Evolutionary conservation across 371 early-diverging fungal species (phyloP).

Genomic region (Apophysomyces ossiformis): DNA sequence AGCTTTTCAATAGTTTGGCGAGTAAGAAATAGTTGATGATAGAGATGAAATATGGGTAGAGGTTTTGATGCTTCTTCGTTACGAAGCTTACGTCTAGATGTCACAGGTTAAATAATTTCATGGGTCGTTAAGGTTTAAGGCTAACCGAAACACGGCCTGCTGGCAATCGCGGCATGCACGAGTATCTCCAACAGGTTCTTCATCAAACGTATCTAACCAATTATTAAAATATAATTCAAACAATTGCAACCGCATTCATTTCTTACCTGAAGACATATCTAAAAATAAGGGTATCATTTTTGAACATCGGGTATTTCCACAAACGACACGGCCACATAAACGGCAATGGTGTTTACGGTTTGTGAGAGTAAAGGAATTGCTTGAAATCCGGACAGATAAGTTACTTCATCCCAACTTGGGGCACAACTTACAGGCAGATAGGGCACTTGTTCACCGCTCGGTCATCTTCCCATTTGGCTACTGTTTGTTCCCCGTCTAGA

Average conservation of each 20-base stretch:
- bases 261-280: constrained; percentile 59
- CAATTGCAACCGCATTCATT: too few relatives aligned
- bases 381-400: constrained; percentile 11
- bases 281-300: constrained; percentile 59
- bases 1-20: constrained; percentile 57
- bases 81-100: constrained; percentile 42
- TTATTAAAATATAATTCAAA: neutral
- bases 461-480: constrained; percentile 74
- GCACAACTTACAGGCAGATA: constrained; percentile 56
- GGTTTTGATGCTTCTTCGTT: constrained; percentile 50
- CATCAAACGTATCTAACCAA: constrained; percentile 45
- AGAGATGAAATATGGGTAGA: constrained; percentile 51
- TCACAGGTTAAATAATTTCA: neutral
- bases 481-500: constrained; percentile 63
- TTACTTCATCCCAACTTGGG: constrained; percentile 12
- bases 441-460: constrained; percentile 55
- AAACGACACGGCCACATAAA: constrained; percentile 77
- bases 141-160: constrained; percentile 55
- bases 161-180: constrained; percentile 67
- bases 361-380: constrained; percentile 49
- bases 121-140: neutral
- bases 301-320: constrained; percentile 66
- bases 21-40: constrained; percentile 45
- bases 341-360: constrained; percentile 84
- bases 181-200: constrained; percentile 63